Evolutionary conservation across 441 rosid species (phyloP).

Genomic region (Pelargonium fulgidum): DNA sequence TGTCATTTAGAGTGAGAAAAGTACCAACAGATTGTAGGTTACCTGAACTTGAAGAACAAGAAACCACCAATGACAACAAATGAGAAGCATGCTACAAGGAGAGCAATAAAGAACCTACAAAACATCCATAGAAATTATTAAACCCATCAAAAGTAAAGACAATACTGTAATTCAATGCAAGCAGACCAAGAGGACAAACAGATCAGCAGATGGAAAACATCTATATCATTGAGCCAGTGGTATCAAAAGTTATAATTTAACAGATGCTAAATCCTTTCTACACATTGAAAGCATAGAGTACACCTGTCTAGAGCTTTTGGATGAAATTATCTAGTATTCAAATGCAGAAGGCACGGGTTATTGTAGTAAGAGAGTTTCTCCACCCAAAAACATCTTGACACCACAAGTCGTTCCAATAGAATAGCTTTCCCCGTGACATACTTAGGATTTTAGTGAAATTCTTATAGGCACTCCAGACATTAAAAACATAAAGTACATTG

Average conservation of each 20-base stretch:
- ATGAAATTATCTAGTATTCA: background rate
- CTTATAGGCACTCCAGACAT: background rate
- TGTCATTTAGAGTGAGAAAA: background rate
- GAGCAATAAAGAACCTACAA: slow-evolving; percentile 73
- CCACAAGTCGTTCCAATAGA: background rate
- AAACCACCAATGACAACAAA: slow-evolving; percentile 82
- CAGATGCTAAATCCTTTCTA: too few relatives aligned
- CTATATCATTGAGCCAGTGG: too few relatives aligned
- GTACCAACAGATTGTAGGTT: slow-evolving; percentile 16
- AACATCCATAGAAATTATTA: slow-evolving; percentile 20
- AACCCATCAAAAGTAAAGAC: slow-evolving; percentile 12
- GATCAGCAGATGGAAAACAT: background rate
- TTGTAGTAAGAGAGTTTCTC: background rate
- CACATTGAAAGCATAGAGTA: background rate
- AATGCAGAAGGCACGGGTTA: background rate
- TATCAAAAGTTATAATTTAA: too few relatives aligned
- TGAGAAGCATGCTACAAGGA: slow-evolving; percentile 69
- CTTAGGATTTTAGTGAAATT: too few relatives aligned
- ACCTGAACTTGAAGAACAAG: slow-evolving; percentile 75
- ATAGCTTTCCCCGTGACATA: background rate
- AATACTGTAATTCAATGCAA: slow-evolving; percentile 6
- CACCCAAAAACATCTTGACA: background rate
- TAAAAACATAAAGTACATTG: background rate
- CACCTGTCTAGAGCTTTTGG: background rate
- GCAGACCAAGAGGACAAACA: background rate